phyloP scores from a whole-genome alignment of 2,329 filamentous ascomycete genomes.

The Teratosphaeria destructans region DNA sequence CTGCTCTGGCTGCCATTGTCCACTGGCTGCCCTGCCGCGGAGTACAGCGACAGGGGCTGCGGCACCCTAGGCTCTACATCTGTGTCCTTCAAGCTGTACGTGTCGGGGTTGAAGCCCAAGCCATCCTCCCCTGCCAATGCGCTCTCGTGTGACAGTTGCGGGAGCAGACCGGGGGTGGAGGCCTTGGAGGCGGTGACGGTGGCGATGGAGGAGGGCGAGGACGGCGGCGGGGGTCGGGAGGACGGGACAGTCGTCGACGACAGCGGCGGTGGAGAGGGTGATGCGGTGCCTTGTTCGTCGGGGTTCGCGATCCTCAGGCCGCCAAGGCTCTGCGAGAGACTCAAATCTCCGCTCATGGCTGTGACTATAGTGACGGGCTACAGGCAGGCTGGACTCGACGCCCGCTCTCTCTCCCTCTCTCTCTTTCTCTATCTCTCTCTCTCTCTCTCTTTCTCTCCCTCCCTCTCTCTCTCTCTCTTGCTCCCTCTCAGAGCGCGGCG shows the following conservation, averaged over 20 bases:
- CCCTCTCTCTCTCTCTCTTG: not conserved
- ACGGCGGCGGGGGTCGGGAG: conserved; percentile 15
- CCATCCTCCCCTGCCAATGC: conserved; percentile 24
- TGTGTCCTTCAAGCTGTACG: conserved; percentile 23
- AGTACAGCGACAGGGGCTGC: conserved; percentile 5
- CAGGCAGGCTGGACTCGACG: not conserved
- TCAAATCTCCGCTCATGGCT: conserved; percentile 76
- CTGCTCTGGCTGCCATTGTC: conserved; percentile 29
- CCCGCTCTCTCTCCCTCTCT: not conserved
- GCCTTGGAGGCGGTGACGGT: conserved; percentile 26
- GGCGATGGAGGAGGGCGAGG: conserved; percentile 25
- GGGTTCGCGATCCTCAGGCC: conserved; percentile 95
- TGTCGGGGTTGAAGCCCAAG: conserved; percentile 32
- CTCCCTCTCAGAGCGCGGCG: not conserved
- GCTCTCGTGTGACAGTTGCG: conserved; percentile 25
- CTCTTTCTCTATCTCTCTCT: not conserved
- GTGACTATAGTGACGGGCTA: not conserved
- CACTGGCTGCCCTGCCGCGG: conserved; percentile 5
- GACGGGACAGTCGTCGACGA: conserved; percentile 7
- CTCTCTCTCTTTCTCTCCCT: not conserved
- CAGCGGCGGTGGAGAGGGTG: conserved; percentile 15
- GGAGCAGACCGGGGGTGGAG: conserved; percentile 18
- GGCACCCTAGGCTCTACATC: conserved; percentile 4
- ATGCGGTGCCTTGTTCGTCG: conserved; percentile 53
- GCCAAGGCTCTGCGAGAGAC: conserved; percentile 82